Base-by-base conservation (phyloP, 2,329 filamentous ascomycete species). In the Fusarium longipes region DNA sequence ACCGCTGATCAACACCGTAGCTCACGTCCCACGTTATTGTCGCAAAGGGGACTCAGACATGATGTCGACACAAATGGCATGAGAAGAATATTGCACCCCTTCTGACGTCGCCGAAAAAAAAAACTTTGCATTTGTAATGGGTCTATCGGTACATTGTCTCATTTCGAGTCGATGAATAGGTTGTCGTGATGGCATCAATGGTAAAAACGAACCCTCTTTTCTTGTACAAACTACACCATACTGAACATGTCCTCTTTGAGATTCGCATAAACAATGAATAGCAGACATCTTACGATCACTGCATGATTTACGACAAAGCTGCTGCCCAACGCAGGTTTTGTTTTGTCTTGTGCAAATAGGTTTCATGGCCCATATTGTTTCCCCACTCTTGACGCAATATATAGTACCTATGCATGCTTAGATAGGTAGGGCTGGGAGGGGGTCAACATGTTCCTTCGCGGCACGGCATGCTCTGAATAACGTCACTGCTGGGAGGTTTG, bases 301-400 rank as follows among this genome's bases (percentile, higher is more conserved):
- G 30, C 30, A 33, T n/a, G 9, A 14, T 25, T 18, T 36, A 48
- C 12, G 40, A 43, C 25, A n/a, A 29, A 43, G n/a, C 25, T 20
- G n/a, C 25, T 20, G n/a, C 40, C 9, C n/a, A 29, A 43, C 27
- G 24, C n/a, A 43, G 25, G 25, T 43, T 43, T 43, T n/a, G 7
- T 43, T 43, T 36, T 33, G 30, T n/a, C 17, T 48, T 25, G 17
- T 35, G 30, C 32, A 48, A 48, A 47, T 43, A 17, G 20, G 38
- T 32, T 24, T 64, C 57, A 63, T 50, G 24, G 35, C 10, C 22
- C 18, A 30, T 20, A 39, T n/a, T 40, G 30, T 11, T 32, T 43
- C 47, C 54, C 57, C 61, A 42, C 38, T 25, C 11, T 67, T 67
- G 50, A 67, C 65, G 54, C 64, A 57, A 67, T 65, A 12, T 33